These are phyloP conservation scores for Castanea sativa DNA, from an alignment of 306 rosid species.

Conservation along the genomic window DNA sequence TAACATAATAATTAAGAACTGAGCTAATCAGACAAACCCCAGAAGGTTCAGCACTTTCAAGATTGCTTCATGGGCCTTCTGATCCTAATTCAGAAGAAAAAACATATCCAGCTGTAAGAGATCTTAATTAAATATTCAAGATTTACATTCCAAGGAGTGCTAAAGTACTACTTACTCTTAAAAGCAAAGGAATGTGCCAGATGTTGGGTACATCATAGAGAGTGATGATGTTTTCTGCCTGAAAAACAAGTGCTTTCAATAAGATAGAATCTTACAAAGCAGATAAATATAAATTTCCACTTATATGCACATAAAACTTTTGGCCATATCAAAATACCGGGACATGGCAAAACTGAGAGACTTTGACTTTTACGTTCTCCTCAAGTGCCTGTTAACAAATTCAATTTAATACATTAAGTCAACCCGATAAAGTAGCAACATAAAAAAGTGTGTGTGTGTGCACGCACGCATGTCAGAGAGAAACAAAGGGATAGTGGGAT, in stretches of 20 bases:
- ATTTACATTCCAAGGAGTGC: background rate
- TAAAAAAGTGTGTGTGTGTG: background rate
- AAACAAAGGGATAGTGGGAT: slow-evolving; percentile 20
- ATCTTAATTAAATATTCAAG: background rate
- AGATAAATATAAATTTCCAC: slow-evolving; percentile 17
- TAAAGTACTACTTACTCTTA: slow-evolving; percentile 57
- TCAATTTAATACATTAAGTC: slow-evolving; percentile 18
- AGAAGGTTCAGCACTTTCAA: slow-evolving; percentile 70
- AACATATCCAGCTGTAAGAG: slow-evolving; percentile 2
- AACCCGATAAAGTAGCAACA: slow-evolving; percentile 11
- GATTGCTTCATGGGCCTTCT: slow-evolving; percentile 86
- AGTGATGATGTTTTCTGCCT: slow-evolving; percentile 74
- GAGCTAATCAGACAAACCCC: slow-evolving; percentile 49
- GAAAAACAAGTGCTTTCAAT: slow-evolving; percentile 10
- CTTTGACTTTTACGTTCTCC: slow-evolving; percentile 65
- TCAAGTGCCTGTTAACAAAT: slow-evolving; percentile 61
- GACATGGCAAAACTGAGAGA: slow-evolving; percentile 94
- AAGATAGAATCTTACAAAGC: background rate
- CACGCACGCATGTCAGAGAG: background rate
- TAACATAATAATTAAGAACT: slow-evolving; percentile 13
- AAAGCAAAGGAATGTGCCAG: slow-evolving; percentile 91
- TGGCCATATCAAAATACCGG: slow-evolving; percentile 47
- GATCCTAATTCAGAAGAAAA: slow-evolving; percentile 51
- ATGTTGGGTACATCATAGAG: slow-evolving; percentile 95
- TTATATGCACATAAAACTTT: background rate